phyloP scores from a whole-genome alignment of 139 green algal genomes.

The Closterium sp. region DNA sequence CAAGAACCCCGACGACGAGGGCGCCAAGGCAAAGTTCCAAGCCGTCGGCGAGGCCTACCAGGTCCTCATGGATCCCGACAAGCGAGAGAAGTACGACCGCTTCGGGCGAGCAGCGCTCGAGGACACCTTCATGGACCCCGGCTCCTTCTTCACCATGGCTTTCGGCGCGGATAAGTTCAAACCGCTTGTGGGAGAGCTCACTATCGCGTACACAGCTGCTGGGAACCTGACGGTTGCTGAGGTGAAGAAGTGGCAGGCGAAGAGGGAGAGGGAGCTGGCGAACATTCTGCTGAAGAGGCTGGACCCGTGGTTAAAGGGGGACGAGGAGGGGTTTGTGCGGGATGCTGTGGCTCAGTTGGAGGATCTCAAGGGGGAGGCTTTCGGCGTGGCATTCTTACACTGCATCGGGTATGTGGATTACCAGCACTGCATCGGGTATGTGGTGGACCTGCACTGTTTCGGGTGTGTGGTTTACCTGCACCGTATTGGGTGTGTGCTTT shows the following conservation, averaged over 20 bases:
- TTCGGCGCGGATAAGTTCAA: conserved; percentile 39
- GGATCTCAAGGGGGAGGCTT: conserved; percentile 19
- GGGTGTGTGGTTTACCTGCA: background rate
- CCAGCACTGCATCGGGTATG: background rate
- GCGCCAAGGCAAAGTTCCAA: conserved; percentile 21
- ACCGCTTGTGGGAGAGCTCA: conserved; percentile 36
- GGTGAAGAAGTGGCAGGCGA: conserved; percentile 36
- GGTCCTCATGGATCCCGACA: conserved; percentile 29
- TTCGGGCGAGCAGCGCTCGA: conserved; percentile 16
- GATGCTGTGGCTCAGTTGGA: conserved; percentile 29
- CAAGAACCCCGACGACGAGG: conserved; percentile 34
- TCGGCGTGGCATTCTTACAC: conserved; percentile 25
- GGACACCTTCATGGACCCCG: conserved; percentile 38
- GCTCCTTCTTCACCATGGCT: conserved; percentile 39
- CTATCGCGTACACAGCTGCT: conserved; percentile 29
- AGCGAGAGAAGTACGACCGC: conserved; percentile 17
- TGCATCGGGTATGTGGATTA: conserved; percentile 39
- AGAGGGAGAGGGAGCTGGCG: conserved; percentile 24
- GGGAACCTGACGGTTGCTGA: conserved; percentile 9
- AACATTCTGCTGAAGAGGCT: conserved; percentile 16
- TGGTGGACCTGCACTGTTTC: background rate
- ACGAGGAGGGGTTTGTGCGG: conserved; percentile 45
- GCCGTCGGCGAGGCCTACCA: conserved; percentile 40
- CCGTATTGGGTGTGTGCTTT: background rate
- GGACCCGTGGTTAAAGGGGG: conserved; percentile 16